Base-by-base conservation (phyloP, 805 yeast species). In the Priceomyces medius region DNA sequence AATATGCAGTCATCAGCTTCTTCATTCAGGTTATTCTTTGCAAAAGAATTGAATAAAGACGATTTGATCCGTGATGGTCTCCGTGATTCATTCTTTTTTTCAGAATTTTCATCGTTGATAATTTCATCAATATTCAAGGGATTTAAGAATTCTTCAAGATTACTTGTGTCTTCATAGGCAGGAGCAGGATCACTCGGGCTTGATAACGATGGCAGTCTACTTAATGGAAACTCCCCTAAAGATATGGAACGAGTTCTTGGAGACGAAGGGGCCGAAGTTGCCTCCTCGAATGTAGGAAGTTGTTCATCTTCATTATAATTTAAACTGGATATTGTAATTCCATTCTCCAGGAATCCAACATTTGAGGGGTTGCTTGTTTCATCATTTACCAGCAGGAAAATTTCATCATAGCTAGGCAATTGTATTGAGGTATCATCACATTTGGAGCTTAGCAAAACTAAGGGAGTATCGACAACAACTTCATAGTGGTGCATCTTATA, bases 381-480 rank as follows among this genome's bases (percentile, higher is more conserved):
- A 4, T 16, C 6, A 2, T 35, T 37, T 14, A 43, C 20, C 10
- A 27, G 42, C 8, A 24, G 26, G 32, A 45, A 48, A 3, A 63
- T 44, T 20, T 64, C 71, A 37, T 64, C 60, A 37, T 71, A 71
- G 38, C 53, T 57, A 0, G 76, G 76, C 34, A 71, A 56, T 45
- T 69, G 74, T 6, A 61, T 54, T 1, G 73, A 64, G 3, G 50
- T 68, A 6, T 66, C 74, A 46, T 59, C 61, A 49, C 75, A 70
- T 44, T 65, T 66, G 0, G 74, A 55, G 47, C 74, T 68, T 37
- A 71, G 54, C 43, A 71, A 55, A 24, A 76, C 71, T 27, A 85
- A 69, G 0, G 93, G 93, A 0, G 91, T 84, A 55, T 85, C 93
- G 29, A 85, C 84, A 33, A 85, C 78, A 16, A 85, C 90, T 51